Evolutionary conservation across 1,284 basidiomycete species (phyloP), one percentile per base, ranked within the genome.

Genomic region (Sporisorium reilianum): DNA sequence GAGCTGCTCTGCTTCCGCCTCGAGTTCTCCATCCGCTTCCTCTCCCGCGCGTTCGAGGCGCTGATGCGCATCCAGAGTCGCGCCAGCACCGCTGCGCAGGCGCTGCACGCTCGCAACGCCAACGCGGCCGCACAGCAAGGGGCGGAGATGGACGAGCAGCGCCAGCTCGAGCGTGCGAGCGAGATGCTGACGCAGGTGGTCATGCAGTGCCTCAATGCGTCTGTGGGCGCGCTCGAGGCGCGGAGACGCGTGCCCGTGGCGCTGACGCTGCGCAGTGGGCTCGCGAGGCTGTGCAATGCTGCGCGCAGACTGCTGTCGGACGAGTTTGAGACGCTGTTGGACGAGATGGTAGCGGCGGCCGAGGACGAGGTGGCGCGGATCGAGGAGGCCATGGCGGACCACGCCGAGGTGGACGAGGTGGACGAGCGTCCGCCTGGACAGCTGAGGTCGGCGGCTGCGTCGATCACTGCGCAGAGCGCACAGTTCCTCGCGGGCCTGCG

Each of bases 101-200:
- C 60, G 8, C 49, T 69, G 23, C 72, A 66, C 23, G 54, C 69
- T 4, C 38, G 64, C 1, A 62, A 61, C 20, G n/a, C 30, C 5
- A 44, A 50, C 1, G 26, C 48, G 0, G 66, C 63, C 11, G 54
- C 55, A 6, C 66, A 70, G 49, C 58, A 62, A n/a, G 55, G 56
- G 2, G 66, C 55, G 2, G 72, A 75, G 56, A 52, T 75, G 55
- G 71, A 74, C 23, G 65, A 74, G 28, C 71, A 74, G 50, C 32
- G 71, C 1, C 71, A 68, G 36, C 11, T 59, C 32, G 65, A 74
- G 40, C 49, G 65, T 10, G 58, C 58, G 6, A 64, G 65, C 23
- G 66, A 69, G 46, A 66, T 75, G n/a, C 14, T 75, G 25, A 70
- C 72, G 3, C 72, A 70, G 44, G 66, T 75, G 23, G 67, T 70